phyloP scores from a whole-genome alignment of 257 asterid genomes.

The Petunia secreta region DNA sequence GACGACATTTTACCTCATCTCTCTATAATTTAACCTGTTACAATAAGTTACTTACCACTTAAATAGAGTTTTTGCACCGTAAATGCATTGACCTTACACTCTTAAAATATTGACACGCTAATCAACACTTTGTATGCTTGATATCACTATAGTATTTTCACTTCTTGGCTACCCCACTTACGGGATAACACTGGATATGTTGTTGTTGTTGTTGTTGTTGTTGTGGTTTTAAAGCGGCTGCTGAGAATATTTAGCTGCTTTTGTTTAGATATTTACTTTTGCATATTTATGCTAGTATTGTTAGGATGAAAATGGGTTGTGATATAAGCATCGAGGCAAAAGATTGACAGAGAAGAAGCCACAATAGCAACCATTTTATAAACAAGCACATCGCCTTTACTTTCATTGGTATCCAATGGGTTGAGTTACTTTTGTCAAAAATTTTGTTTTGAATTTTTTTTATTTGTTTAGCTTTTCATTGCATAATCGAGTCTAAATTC shows the following conservation, averaged over 20 bases:
- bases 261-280: background rate
- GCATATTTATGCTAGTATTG: background rate
- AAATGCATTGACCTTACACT: no score
- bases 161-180: background rate
- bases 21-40: no score
- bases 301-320: background rate
- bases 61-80: no score
- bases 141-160: background rate
- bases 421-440: background rate
- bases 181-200: no score
- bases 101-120: background rate
- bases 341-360: no score
- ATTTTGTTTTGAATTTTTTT: background rate
- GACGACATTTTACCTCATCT: no score
- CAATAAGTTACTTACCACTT: no score
- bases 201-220: no score
- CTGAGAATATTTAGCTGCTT: background rate
- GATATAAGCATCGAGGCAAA: background rate
- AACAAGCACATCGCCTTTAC: background rate
- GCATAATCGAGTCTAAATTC: background rate
- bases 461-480: background rate
- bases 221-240: no score
- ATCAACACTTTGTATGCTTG: background rate
- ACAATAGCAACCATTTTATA: background rate
- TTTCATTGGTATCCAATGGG: background rate